Evolutionary conservation across 2,329 filamentous ascomycete genomes (phyloP), one percentile per base, ranked within the genome.

Genomic region (Microcyclospora pomicola): DNA sequence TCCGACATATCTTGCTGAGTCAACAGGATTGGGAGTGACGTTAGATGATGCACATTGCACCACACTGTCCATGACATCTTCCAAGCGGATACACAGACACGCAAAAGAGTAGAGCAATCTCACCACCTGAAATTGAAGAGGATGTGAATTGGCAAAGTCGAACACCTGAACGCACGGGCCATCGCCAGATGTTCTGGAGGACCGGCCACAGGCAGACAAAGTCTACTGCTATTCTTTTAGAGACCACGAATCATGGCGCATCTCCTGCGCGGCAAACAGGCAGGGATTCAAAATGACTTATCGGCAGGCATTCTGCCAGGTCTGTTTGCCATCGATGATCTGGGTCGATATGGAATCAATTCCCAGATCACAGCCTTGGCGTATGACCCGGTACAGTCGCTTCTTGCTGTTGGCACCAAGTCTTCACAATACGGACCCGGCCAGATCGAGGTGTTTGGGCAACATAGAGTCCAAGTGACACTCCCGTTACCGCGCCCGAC

Each of bases 301-400:
- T 94, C 87, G 37, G 77, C 78, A 13, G 82, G 80, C 48, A 76
- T 96, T 45, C 69, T 75, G 13, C 73, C 84, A 29, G 82, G 84
- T 44, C 65, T 83, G 11, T 94, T 96, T 58, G 68, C 74, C 42
- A 75, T 88, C 15, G 86, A 95, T 57, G 84, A 94, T 61, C 65
- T 85, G 51, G 73, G 74, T 36, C 76, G 83, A 46, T 88, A 82
- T 59, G 85, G 87, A 43, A 79, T 95, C 60, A 68, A 67, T 49
- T 64, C 59, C 15, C 73, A 73, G 49, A 68, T 72, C 51, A 85
- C 83, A 51, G 82, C 81, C 46, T 66, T 96, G 47, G 82, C 86
- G 43, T 96, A 93, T 65, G 87, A 96, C 49, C 87, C 91, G 1
- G 72, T 95, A 10, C 91, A 98, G 58, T 94, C 87, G 19, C 76